Base-by-base conservation (phyloP, 73 alveolate species). In the Paramecium bursaria region DNA sequence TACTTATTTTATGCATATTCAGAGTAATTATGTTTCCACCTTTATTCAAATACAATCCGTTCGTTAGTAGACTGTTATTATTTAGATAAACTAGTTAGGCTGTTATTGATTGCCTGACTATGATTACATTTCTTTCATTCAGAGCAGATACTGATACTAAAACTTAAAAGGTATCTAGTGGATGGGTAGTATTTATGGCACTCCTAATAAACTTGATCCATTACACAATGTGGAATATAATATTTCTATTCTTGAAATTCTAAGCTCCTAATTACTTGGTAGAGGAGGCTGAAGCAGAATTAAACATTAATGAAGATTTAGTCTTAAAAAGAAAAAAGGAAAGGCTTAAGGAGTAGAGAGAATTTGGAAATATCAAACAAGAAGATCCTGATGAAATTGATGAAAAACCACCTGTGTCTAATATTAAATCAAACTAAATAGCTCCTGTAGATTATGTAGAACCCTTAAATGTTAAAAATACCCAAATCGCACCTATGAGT, bases 151-250 rank as follows among this genome's bases (percentile, higher is more conserved):
- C 33, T 35, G 82, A 67, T 39, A 39, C 53, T 67, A 67, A 67
- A 67, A 7, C 19, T 13, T 11, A 21, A 1, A 67, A 67, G 13
- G 82, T 67, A 31, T 39, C 82, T 67, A 42, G 44, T 67, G 82
- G 82, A 15, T 67, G 82, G 82, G 33, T 39, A 39, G 44, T 67
- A 44, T 17, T 67, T 4, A 67, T 67, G 82, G 44, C 82, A 21
- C 33, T 67, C 4, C 55, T 67, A 6, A 31, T 42, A 11, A 35
- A 42, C 7, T 39, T 67, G 2, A 35, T 31, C 30, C 19, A 67
- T 33, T 67, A 21, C 35, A 67, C 82, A 21, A 14, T 67, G 9
- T 67, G 82, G 82, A 67, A 67, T 67, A 19, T 42, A 21, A 47
- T 67, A 14, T 21, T 67, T 9, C 26, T 67, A 14, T 67, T 67